A percentile compares a stretch with the other conserved stretches of the same genome.
Conservation (phyloP, 2,329 filamentous ascomycete species). For the Claviceps purpurea region DNA sequence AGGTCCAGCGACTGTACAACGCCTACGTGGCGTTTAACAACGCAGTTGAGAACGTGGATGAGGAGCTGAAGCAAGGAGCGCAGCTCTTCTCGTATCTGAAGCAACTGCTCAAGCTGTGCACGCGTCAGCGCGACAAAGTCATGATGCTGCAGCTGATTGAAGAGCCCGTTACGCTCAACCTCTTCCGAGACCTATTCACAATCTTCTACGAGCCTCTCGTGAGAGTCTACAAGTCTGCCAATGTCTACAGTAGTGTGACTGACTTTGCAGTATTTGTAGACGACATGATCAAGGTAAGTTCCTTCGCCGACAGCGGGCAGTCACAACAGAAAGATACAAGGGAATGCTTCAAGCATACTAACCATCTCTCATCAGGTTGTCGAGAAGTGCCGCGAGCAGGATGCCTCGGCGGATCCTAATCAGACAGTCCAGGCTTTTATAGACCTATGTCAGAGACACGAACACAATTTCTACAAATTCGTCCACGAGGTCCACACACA, state of each 20-base stretch:
- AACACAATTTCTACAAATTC: constrained; percentile 98
- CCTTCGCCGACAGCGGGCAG: too few relatives aligned
- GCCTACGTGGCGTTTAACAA: constrained; percentile 94
- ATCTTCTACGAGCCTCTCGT: constrained; percentile 98
- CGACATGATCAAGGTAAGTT: constrained; percentile 66
- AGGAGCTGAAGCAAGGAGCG: constrained; percentile 77
- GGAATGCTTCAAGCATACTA: background rate
- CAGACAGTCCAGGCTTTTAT: constrained; percentile 98
- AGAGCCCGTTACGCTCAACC: constrained; percentile 89
- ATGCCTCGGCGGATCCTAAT: constrained; percentile 89
- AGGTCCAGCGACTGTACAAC: constrained; percentile 80
- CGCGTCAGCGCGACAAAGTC: constrained; percentile 80
- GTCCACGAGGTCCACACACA: constrained; percentile 95
- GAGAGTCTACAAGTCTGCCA: constrained; percentile 94
- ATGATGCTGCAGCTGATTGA: constrained; percentile 97
- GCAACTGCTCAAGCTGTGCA: constrained; percentile 84
- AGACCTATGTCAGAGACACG: constrained; percentile 85
- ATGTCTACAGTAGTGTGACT: constrained; percentile 93
- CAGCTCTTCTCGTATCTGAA: constrained; percentile 91
- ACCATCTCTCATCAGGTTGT: constrained; percentile 35
- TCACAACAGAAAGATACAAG: too few relatives aligned
- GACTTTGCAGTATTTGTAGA: constrained; percentile 91
- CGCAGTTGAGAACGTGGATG: constrained; percentile 80
- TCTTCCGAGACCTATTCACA: constrained; percentile 91
- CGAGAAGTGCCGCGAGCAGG: constrained; percentile 53